These are phyloP conservation scores for Ceratocystis smalleyi DNA, from an alignment of 2,329 filamentous ascomycete genomes.

Conservation along the genomic window DNA sequence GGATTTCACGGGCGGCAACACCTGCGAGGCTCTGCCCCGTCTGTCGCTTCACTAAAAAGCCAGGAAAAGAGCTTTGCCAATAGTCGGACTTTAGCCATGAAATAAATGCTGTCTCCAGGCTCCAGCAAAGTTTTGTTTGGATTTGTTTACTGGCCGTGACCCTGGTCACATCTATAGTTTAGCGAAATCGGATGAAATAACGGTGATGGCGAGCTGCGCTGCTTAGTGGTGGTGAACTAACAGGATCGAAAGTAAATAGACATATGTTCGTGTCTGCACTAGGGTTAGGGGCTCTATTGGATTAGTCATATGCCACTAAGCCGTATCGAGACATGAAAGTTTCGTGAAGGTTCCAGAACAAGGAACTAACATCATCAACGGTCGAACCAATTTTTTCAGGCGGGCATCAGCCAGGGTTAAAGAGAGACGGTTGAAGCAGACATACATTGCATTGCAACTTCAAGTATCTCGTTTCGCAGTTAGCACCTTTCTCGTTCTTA, in stretches of 20 bases:
- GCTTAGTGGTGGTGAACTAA: neutral
- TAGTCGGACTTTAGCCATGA: neutral
- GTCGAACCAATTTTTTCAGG: neutral
- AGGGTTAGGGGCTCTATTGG: neutral
- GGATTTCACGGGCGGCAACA: neutral
- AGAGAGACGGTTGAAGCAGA: neutral
- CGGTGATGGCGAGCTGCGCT: neutral
- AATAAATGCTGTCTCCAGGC: neutral
- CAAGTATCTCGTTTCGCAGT: neutral
- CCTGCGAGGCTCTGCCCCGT: neutral
- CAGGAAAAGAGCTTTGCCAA: neutral
- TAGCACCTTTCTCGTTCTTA: neutral
- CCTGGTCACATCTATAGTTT: neutral
- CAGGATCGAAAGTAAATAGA: neutral
- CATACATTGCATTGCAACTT: neutral
- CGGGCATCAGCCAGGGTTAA: neutral
- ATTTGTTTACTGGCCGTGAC: neutral
- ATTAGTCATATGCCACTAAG: conserved; percentile 1
- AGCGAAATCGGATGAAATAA: conserved; percentile 8
- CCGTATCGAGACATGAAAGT: neutral
- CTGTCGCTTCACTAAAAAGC: neutral
- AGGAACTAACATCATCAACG: conserved; percentile 6
- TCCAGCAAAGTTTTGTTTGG: neutral
- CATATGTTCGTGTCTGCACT: accelerated
- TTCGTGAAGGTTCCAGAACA: conserved; percentile 17